A percentile compares a stretch with the other conserved stretches of the same genome.
These are phyloP conservation scores for Solanum gandarillasii DNA, from an alignment of 257 asterid species.

Conservation along the genomic window DNA sequence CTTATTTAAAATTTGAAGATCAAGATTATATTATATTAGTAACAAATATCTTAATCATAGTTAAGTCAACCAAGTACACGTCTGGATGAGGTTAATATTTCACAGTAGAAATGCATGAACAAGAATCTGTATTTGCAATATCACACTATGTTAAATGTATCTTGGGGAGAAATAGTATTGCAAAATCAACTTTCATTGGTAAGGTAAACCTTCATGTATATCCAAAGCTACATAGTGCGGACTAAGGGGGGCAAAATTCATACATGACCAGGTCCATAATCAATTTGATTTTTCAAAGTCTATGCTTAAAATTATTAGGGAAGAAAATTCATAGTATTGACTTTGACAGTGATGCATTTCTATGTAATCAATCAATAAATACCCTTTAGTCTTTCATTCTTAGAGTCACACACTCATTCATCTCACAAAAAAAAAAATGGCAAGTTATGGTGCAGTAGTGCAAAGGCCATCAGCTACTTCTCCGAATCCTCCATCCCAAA, in stretches of 20 bases:
- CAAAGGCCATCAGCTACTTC: conserved; percentile 31
- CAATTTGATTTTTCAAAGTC: background rate
- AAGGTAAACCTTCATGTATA: background rate
- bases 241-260: background rate
- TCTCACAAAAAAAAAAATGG: conserved; percentile 15
- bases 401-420: background rate
- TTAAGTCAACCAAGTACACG: no score
- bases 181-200: background rate
- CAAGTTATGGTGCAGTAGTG: conserved; percentile 28
- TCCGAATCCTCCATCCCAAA: conserved; percentile 5
- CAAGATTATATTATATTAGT: no score
- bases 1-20: no score
- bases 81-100: background rate
- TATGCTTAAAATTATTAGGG: background rate
- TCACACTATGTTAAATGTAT: background rate
- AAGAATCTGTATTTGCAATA: background rate
- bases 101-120: background rate
- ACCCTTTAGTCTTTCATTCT: background rate
- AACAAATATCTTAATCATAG: no score
- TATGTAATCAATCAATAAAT: background rate
- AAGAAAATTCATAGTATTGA: background rate
- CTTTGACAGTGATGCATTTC: background rate
- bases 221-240: background rate
- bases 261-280: background rate
- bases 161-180: background rate